Conservation (phyloP, 192 early-diverging fungal genomes). For the Cetraspora pellucida region DNA sequence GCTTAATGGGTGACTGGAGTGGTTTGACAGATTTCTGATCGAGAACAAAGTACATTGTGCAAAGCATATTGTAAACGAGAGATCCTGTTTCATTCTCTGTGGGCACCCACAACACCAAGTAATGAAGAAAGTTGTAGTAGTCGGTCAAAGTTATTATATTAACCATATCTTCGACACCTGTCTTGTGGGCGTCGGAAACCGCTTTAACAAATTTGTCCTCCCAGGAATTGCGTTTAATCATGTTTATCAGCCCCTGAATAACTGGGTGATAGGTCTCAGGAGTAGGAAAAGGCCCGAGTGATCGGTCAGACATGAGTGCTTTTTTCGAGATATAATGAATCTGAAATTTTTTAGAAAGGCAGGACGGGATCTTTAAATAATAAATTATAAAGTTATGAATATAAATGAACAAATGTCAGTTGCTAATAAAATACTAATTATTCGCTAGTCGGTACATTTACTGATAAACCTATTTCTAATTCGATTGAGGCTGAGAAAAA, state of each 20-base stretch:
- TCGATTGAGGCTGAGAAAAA: too few species aligned
- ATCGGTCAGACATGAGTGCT: neutral
- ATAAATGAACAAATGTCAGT: too few species aligned
- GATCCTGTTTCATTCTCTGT: conserved; percentile 22
- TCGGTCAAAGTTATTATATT: neutral
- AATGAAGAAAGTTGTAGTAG: conserved; percentile 8
- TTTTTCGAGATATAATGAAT: neutral
- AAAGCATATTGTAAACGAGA: conserved; percentile 15
- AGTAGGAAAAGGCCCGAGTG: conserved; percentile 7
- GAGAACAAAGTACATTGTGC: conserved; percentile 23
- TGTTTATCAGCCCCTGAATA: neutral
- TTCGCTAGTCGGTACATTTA: too few species aligned
- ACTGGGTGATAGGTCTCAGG: neutral
- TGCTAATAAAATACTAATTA: too few species aligned
- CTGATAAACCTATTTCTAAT: too few species aligned
- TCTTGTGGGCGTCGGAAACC: neutral
- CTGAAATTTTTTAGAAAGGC: too few species aligned
- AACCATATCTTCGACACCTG: neutral
- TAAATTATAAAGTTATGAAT: too few species aligned
- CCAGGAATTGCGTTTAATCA: conserved; percentile 2
- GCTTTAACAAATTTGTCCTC: neutral
- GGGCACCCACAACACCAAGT: conserved; percentile 23
- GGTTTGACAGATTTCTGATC: neutral
- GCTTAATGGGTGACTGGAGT: neutral
- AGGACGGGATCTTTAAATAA: too few species aligned